Evolutionary conservation across 139 green algal genomes (phyloP).

Genomic region (Coelastrella sp.): DNA sequence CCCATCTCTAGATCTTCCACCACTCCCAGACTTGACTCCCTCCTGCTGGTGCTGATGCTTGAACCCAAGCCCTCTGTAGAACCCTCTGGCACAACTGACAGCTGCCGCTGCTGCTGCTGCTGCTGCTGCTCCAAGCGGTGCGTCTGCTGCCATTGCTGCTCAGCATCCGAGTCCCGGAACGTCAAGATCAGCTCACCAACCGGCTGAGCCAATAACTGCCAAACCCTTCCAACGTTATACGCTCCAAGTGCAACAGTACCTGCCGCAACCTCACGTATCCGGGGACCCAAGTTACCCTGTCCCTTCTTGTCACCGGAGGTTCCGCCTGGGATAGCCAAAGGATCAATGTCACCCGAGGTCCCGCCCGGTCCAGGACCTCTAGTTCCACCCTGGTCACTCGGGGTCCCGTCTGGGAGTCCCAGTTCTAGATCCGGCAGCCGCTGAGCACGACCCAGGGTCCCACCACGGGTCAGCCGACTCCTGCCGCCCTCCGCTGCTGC

Average conservation of each 20-base stretch:
- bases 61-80: background rate
- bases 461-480: background rate
- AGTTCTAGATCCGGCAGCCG: background rate
- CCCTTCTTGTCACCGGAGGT: background rate
- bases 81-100: background rate
- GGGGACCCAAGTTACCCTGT: background rate
- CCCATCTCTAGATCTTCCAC: background rate
- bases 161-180: background rate
- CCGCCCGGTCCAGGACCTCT: background rate
- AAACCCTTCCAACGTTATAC: background rate
- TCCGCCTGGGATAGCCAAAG: background rate
- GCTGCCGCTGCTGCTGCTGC: constrained; percentile 8
- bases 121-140: constrained; percentile 1
- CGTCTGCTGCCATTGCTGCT: constrained; percentile 10
- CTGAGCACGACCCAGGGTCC: background rate
- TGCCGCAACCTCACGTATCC: background rate
- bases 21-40: background rate
- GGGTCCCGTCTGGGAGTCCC: background rate
- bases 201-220: constrained; percentile 3
- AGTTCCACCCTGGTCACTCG: background rate
- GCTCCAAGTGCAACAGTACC: background rate
- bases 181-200: background rate
- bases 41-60: background rate
- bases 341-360: background rate
- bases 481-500: constrained; percentile 5